phyloP scores from a whole-genome alignment of 441 rosid genomes.

The Populus hybrid region DNA sequence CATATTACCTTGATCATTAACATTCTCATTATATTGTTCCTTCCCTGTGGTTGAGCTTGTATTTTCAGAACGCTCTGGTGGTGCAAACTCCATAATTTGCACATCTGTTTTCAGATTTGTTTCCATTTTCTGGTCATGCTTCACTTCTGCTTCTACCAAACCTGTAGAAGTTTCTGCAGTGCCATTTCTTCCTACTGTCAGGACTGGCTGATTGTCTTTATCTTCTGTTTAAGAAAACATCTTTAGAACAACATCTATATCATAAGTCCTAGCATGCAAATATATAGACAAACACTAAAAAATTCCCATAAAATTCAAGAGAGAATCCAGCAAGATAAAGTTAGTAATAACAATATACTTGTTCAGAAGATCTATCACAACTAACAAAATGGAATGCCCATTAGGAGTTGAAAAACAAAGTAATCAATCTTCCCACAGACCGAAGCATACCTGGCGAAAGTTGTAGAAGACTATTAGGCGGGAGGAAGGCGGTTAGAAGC shows the following conservation, averaged over 20 bases:
- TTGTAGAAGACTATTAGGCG: constrained; percentile 46
- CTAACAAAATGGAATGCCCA: neutral
- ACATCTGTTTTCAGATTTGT: constrained; percentile 16
- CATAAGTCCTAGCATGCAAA: neutral
- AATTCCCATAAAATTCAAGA: neutral
- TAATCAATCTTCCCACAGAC: neutral
- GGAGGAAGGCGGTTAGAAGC: constrained; percentile 45
- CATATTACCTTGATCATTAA: constrained; percentile 25
- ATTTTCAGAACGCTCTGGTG: constrained; percentile 11
- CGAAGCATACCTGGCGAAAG: constrained; percentile 50
- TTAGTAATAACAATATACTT: neutral
- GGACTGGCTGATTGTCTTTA: neutral
- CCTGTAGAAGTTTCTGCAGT: neutral
- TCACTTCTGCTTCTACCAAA: constrained; percentile 20
- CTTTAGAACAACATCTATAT: constrained; percentile 4
- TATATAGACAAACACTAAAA: neutral
- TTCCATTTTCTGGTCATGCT: constrained; percentile 12
- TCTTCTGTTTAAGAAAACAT: neutral
- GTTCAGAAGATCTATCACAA: neutral
- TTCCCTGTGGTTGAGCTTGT: constrained; percentile 17
- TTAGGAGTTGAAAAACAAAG: neutral
- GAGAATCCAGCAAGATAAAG: neutral
- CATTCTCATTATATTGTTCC: constrained; percentile 20
- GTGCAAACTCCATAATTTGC: constrained; percentile 5
- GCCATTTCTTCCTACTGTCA: neutral